phyloP scores from a whole-genome alignment of 2,329 filamentous ascomycete genomes.

The Parascedosporium putredinis region DNA sequence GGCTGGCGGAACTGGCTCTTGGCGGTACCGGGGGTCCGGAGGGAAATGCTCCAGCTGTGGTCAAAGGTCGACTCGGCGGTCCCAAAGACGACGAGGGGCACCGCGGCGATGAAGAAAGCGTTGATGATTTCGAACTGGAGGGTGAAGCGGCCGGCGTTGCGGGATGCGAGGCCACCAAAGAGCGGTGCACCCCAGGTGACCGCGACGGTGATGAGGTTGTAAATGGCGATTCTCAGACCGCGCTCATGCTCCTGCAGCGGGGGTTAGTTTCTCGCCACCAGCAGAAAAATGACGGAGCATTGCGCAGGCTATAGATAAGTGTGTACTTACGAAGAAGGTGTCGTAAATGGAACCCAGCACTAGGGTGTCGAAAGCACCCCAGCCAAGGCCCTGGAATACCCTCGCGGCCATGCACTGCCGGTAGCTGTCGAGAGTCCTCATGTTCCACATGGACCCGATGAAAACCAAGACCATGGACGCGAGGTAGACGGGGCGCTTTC shows the following conservation, averaged over 20 bases:
- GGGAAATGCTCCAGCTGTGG: conserved; percentile 22
- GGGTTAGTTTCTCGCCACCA: conserved; percentile 13
- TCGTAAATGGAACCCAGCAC: conserved; percentile 43
- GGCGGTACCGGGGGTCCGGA: conserved; percentile 13
- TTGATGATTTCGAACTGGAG: conserved; percentile 42
- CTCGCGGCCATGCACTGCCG: conserved; percentile 39
- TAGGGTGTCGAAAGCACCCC: conserved; percentile 47
- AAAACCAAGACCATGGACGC: conserved; percentile 34
- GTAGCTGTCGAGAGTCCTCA: conserved; percentile 28
- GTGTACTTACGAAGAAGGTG: conserved; percentile 40
- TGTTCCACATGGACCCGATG: conserved; percentile 40
- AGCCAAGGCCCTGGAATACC: conserved; percentile 45
- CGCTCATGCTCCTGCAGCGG: conserved; percentile 42
- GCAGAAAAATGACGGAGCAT: neutral
- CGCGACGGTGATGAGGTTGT: conserved; percentile 32
- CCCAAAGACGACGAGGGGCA: conserved; percentile 36
- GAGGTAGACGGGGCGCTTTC: conserved; percentile 44
- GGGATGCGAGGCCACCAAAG: conserved; percentile 38
- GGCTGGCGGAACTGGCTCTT: conserved; percentile 10
- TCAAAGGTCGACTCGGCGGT: conserved; percentile 44
- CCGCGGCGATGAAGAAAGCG: conserved; percentile 33
- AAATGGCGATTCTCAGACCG: conserved; percentile 30
- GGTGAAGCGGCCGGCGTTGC: conserved; percentile 27
- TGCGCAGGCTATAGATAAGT: neutral
- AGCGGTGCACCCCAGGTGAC: conserved; percentile 45